Evolutionary conservation across 2,329 filamentous ascomycete species (phyloP), one percentile per base, ranked within the genome.

Genomic region (Fusarium guadeloupense): DNA sequence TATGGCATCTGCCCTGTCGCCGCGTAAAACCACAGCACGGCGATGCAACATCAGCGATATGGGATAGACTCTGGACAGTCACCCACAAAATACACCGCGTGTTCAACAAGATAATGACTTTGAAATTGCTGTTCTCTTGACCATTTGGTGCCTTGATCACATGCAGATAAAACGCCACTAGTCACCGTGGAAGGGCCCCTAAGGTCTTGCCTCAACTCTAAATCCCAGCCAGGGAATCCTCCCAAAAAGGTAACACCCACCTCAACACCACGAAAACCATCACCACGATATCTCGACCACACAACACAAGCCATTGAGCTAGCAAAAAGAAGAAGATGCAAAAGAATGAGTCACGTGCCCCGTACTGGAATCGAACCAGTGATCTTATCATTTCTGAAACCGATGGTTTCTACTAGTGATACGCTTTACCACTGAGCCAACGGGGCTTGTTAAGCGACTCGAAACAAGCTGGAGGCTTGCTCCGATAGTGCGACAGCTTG

Each of bases 341-440:
- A 64, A 46, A 30, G 3, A n/a, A 16, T 9, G 17, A 4, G 0
- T 26, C 25, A 4, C 46, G n/a, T 72, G 68, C 71, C 70, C 64
- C 69, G 63, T 73, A 69, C 64, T 64, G 64, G 70, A 72, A 72
- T 73, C 71, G 71, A 73, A 73, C 71, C 67, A 66, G 64, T 69
- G 71, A 72, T 71, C 71, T 73, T 72, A 63, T 72, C 71, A 73
- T 39, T n/a, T n/a, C n/a, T n/a, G n/a, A n/a, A n/a, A n/a, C n/a
- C n/a, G n/a, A n/a, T n/a, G n/a, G n/a, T n/a, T n/a, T n/a, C n/a
- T 23, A 73, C 71, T 73, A 73, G 71, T 73, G 71, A 73, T 64
- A 73, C 71, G 71, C 71, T 73, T 67, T 73, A 73, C 71, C 71
- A 73, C 71, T 73, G 60, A 73, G 71, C 71, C 70, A 73, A 72